phyloP scores from a whole-genome alignment of 2,329 filamentous ascomycete species.

The Aureobasidium leucospermi region DNA sequence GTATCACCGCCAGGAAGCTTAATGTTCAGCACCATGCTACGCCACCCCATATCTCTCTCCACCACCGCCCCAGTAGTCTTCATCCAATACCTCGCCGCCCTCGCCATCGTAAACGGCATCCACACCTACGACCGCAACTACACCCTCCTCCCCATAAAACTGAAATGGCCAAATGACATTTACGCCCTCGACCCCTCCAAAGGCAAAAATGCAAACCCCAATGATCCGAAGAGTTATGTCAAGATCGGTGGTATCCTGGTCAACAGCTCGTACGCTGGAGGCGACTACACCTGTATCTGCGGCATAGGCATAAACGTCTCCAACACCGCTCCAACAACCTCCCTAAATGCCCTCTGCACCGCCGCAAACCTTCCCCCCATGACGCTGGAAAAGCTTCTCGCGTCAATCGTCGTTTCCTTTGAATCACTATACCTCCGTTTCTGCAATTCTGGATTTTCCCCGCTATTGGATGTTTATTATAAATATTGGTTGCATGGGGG shows the following conservation, averaged over 20 bases:
- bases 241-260: slow-evolving; percentile 93
- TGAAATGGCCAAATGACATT: slow-evolving; percentile 98
- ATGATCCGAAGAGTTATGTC: slow-evolving; percentile 60
- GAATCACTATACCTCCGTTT: slow-evolving; percentile 73
- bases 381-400: slow-evolving; percentile 71
- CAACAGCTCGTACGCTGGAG: slow-evolving; percentile 72
- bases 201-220: background rate
- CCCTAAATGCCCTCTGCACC: slow-evolving; percentile 63
- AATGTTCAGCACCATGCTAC: slow-evolving; percentile 82
- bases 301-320: slow-evolving; percentile 77
- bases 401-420: slow-evolving; percentile 68
- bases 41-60: slow-evolving; percentile 68
- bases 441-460: slow-evolving; percentile 65
- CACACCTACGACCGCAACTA: slow-evolving; percentile 72
- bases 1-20: slow-evolving; percentile 79
- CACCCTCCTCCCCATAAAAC: slow-evolving; percentile 64
- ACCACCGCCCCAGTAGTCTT: slow-evolving; percentile 77
- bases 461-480: slow-evolving; percentile 73
- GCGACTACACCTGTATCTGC: slow-evolving; percentile 77
- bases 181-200: slow-evolving; percentile 32
- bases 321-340: slow-evolving; percentile 80
- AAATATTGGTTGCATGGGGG: slow-evolving; percentile 71
- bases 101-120: slow-evolving; percentile 80
- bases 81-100: slow-evolving; percentile 83
- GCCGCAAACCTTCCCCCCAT: slow-evolving; percentile 48